Conservation (phyloP, 2,329 filamentous ascomycete species). For the Colletotrichum aenigma region DNA sequence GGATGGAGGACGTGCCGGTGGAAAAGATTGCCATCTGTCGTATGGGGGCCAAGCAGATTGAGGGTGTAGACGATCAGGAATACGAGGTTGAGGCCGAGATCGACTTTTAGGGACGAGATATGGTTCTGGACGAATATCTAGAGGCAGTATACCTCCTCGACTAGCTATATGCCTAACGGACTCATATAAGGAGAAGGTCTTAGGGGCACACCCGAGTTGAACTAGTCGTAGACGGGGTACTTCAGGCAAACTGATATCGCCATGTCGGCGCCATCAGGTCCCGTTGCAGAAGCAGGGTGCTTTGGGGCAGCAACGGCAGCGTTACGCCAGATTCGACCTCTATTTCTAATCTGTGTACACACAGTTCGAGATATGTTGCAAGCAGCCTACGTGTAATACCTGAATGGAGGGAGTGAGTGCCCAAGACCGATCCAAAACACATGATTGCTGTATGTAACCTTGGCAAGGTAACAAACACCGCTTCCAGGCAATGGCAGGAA, state of each 20-base stretch:
- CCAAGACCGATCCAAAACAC: neutral
- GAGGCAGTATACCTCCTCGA: neutral
- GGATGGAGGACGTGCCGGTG: constrained; percentile 72
- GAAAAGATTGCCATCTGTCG: constrained; percentile 78
- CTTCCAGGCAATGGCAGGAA: neutral
- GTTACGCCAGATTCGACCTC: neutral
- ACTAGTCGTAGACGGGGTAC: neutral
- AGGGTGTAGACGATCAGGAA: constrained; percentile 56
- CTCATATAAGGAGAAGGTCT: neutral
- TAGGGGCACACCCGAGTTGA: neutral
- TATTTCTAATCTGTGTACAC: neutral
- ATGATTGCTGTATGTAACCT: neutral
- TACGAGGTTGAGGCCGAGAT: constrained; percentile 61
- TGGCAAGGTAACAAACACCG: neutral
- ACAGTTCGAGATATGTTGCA: neutral
- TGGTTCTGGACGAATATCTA: neutral
- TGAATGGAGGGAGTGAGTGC: neutral
- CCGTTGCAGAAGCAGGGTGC: neutral
- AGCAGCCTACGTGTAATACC: neutral
- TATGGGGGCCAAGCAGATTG: constrained; percentile 79
- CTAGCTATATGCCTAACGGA: neutral
- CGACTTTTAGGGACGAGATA: constrained; percentile 31
- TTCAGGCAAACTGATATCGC: neutral
- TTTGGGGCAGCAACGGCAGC: neutral
- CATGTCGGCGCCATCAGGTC: neutral